A percentile compares a stretch with the other conserved stretches of the same genome.
These are phyloP conservation scores for Laguncularia racemosa DNA, from an alignment of 345 rosid species.

Conservation along the genomic window DNA sequence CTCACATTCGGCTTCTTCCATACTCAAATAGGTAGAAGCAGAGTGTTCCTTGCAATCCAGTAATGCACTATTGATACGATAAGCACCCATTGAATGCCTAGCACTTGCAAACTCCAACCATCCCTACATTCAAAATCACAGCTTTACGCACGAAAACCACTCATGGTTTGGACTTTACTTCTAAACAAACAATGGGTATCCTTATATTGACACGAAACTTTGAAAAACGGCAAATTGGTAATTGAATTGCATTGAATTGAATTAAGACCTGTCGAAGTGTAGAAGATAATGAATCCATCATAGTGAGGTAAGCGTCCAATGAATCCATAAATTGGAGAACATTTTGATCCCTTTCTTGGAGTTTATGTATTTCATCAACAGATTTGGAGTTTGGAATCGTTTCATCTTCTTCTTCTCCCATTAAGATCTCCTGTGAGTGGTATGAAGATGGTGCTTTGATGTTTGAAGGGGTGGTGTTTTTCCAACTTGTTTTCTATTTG, in stretches of 20 bases:
- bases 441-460: too few relatives aligned
- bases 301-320: slow-evolving; percentile 49
- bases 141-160: background rate
- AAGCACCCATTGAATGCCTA: slow-evolving; percentile 85
- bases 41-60: slow-evolving; percentile 69
- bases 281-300: slow-evolving; percentile 52
- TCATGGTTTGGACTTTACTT: background rate
- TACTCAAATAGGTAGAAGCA: slow-evolving; percentile 63
- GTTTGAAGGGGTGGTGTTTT: too few relatives aligned
- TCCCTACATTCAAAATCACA: slow-evolving; percentile 34
- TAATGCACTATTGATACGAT: slow-evolving; percentile 60
- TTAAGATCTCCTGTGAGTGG: background rate
- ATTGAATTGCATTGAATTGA: background rate
- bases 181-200: background rate
- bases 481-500: too few relatives aligned
- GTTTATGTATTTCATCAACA: slow-evolving; percentile 11
- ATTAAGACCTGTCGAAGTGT: slow-evolving; percentile 63
- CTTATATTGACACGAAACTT: background rate
- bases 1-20: slow-evolving; percentile 33
- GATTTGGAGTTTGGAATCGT: slow-evolving; percentile 10
- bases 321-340: slow-evolving; percentile 75
- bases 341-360: slow-evolving; percentile 21
- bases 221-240: slow-evolving; percentile 4
- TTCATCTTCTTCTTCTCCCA: slow-evolving; percentile 17
- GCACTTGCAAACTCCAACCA: slow-evolving; percentile 93